Evolutionary conservation across 2,329 filamentous ascomycete species (phyloP), one percentile per base, ranked within the genome.

Genomic region (Penicillium sp.): DNA sequence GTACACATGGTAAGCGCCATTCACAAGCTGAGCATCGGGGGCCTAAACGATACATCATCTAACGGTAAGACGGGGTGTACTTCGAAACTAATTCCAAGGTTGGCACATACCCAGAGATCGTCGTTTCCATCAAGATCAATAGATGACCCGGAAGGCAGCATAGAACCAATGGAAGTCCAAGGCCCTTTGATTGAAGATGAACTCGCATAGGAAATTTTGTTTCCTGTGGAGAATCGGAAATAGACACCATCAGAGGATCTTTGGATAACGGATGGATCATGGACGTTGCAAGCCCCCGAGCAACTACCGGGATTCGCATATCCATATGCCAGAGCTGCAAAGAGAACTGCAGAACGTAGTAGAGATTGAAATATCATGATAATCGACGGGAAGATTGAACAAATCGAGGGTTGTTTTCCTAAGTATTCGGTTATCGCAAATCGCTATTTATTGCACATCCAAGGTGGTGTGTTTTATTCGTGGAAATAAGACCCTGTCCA

Each of bases 1-100:
- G 77, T 86, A 88, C n/a, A 84, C 69, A 60, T 87, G 80, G 72
- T 87, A 89, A 0, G 75, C 74, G 47, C 71, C 74, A 55, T 80
- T 80, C n/a, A 88, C 75, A 13, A 80, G 70, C 15, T 74, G 68
- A 12, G 86, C 80, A 58, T 89, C 85, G 0, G 87, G 87, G 2
- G 86, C 86, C 84, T 85, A 39, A 23, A 15, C 1, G 9, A 26
- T 13, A 40, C 2, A 40, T 15, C n/a, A 17, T 33, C 3, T 15
- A n/a, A 7, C 30, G 17, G 15, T 39, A 43, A 39, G 15, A 18
- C 13, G 18, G 34, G 18, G 20, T 18, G 7, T 17, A 18, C 13
- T 39, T 21, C n/a, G n/a, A n/a, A n/a, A n/a, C n/a, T n/a, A n/a
- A n/a, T n/a, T n/a, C n/a, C 12, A 33, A 15, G 3, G 8, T 24